Conservation (phyloP, 179 eudicot genomes). For the Kewa caespitosa region DNA sequence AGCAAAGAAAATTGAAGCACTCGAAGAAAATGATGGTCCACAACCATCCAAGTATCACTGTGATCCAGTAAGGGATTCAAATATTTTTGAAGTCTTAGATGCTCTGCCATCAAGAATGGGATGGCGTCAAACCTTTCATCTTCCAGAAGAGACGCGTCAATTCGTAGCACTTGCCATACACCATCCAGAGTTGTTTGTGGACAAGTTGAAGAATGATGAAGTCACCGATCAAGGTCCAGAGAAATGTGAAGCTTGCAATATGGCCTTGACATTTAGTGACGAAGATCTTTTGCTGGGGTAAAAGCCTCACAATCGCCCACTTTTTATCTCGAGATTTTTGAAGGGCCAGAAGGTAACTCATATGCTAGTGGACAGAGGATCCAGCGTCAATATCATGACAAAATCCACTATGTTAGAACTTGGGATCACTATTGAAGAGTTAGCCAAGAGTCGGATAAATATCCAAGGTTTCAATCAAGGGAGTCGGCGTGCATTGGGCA, state of each 20-base stretch:
- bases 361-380: not conserved
- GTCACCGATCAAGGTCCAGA: not conserved
- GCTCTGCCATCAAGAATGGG: not conserved
- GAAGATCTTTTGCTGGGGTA: not conserved
- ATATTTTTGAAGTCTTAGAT: not conserved
- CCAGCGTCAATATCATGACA: not conserved
- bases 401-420: not conserved
- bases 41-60: not conserved
- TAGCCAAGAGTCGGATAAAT: not conserved
- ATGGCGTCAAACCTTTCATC: not conserved
- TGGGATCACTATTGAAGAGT: not conserved
- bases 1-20: not conserved
- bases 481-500: not conserved
- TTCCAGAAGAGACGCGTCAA: not conserved
- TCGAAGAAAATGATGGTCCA: not conserved
- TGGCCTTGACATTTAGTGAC: not conserved
- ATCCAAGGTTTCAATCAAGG: not conserved
- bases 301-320: not conserved
- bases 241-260: not conserved
- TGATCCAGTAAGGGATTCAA: not conserved
- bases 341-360: not conserved
- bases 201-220: not conserved
- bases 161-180: not conserved
- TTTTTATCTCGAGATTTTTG: conserved; percentile 10
- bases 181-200: not conserved